Percentiles rank a stretch among this genome's conserved stretches.
Conservation (phyloP, 768 basidiomycete species). For the Termitomyces sp. region DNA sequence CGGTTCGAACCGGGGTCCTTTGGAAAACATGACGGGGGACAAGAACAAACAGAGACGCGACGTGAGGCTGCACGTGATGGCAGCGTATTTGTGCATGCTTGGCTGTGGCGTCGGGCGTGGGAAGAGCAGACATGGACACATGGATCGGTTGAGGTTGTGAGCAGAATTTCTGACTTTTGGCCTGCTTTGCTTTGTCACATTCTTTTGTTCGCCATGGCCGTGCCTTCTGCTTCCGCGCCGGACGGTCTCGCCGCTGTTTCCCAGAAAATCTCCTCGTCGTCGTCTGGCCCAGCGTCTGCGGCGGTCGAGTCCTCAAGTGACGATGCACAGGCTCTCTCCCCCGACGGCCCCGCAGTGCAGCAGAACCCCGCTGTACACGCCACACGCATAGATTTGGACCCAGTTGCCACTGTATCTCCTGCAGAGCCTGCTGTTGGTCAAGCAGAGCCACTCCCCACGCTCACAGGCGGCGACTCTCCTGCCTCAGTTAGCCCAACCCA, state of each 20-base stretch:
- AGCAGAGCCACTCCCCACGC: conserved; percentile 4
- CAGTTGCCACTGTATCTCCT: not conserved
- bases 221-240: conserved; percentile 7
- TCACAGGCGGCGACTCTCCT: conserved; percentile 3
- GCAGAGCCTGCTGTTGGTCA: conserved; percentile 2
- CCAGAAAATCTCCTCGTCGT: conserved; percentile 2
- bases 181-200: conserved; percentile 1
- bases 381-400: not conserved
- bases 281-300: conserved; percentile 3
- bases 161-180: conserved; percentile 8
- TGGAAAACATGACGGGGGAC: conserved; percentile 34
- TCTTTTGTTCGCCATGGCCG: conserved; percentile 10
- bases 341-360: conserved; percentile 6
- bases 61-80: conserved; percentile 13
- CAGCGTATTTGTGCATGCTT: conserved; percentile 6
- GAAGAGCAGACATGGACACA: conserved; percentile 11
- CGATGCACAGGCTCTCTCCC: conserved; percentile 6
- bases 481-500: conserved; percentile 1
- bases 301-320: conserved; percentile 4
- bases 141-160: conserved; percentile 9
- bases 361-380: not conserved
- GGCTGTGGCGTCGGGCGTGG: conserved; percentile 11
- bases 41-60: conserved; percentile 12
- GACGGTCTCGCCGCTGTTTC: not conserved
- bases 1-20: conserved; percentile 39